phyloP scores from a whole-genome alignment of 2,329 filamentous ascomycete genomes.

The Phyllosticta paracitricarpa region DNA sequence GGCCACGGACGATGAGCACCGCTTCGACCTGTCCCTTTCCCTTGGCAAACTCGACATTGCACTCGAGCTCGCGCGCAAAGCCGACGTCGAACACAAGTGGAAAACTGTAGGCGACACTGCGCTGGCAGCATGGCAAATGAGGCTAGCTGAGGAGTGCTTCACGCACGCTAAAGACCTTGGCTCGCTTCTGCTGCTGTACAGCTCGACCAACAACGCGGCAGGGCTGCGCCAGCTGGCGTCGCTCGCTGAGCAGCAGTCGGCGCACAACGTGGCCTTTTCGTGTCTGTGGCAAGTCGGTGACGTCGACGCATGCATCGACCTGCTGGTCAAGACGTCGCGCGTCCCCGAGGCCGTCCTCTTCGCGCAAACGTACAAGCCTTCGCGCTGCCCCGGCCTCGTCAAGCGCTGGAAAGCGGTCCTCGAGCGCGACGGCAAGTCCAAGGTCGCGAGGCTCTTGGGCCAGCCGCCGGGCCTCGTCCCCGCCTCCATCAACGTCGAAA shows the following conservation, averaged over 20 bases:
- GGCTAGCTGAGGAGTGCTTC: conserved; percentile 87
- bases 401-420: conserved; percentile 72
- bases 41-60: conserved; percentile 79
- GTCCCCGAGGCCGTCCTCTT: conserved; percentile 82
- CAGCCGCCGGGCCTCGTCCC: conserved; percentile 48
- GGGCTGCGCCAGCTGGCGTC: conserved; percentile 63
- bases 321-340: conserved; percentile 69
- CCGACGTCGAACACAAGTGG: conserved; percentile 94
- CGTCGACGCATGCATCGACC: conserved; percentile 67
- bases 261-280: conserved; percentile 89
- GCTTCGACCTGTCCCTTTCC: conserved; percentile 81
- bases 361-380: conserved; percentile 91
- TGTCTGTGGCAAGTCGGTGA: conserved; percentile 82
- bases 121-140: conserved; percentile 74
- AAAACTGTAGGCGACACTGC: conserved; percentile 93
- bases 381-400: conserved; percentile 56
- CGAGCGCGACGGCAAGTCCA: conserved; percentile 75
- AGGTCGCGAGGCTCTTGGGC: conserved; percentile 74
- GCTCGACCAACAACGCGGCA: conserved; percentile 67
- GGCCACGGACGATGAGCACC: conserved; percentile 89
- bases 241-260: conserved; percentile 65
- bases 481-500: background rate
- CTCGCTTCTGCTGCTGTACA: conserved; percentile 78
- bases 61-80: conserved; percentile 69
- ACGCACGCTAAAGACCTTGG: conserved; percentile 82